These are phyloP conservation scores for Fusarium xyrophilum DNA, from an alignment of 2,329 filamentous ascomycete species.

Conservation along the genomic window DNA sequence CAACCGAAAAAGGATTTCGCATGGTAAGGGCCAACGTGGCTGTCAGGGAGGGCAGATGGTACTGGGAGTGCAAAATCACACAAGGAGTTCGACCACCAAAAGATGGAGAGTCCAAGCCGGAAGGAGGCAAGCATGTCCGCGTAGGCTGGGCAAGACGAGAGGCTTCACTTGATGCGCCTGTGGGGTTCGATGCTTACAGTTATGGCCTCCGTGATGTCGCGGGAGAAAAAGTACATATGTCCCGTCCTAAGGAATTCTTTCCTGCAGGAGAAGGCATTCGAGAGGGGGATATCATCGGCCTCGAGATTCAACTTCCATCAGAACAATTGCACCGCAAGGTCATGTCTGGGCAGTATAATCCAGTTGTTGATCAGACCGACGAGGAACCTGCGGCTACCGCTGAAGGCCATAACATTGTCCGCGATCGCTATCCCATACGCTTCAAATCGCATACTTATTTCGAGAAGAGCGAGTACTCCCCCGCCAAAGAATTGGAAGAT, in stretches of 20 bases:
- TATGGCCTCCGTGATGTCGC: slow-evolving; percentile 90
- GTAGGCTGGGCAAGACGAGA: slow-evolving; percentile 87
- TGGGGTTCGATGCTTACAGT: slow-evolving; percentile 90
- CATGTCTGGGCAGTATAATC: slow-evolving; percentile 86
- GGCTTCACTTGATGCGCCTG: slow-evolving; percentile 80
- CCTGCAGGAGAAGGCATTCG: slow-evolving; percentile 77
- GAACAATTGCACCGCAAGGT: slow-evolving; percentile 87
- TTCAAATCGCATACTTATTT: slow-evolving; percentile 95
- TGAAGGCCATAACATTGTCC: slow-evolving; percentile 81
- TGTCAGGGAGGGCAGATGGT: slow-evolving; percentile 86
- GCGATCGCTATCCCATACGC: slow-evolving; percentile 92
- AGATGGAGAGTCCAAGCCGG: slow-evolving; percentile 52
- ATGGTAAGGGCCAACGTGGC: slow-evolving; percentile 91
- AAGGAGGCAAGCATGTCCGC: slow-evolving; percentile 71
- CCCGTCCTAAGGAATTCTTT: slow-evolving; percentile 89
- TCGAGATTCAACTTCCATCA: slow-evolving; percentile 90
- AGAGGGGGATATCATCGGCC: slow-evolving; percentile 91
- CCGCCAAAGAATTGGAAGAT: slow-evolving; percentile 87
- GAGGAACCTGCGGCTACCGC: slow-evolving; percentile 61
- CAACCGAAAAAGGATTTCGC: slow-evolving; percentile 90
- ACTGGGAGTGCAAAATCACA: slow-evolving; percentile 92
- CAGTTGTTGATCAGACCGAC: slow-evolving; percentile 74
- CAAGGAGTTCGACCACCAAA: slow-evolving; percentile 66
- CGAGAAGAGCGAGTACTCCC: slow-evolving; percentile 88
- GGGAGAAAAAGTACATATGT: slow-evolving; percentile 93